Evolutionary conservation across 2,329 filamentous ascomycete species (phyloP).

Genomic region (Cordyceps cicadae): DNA sequence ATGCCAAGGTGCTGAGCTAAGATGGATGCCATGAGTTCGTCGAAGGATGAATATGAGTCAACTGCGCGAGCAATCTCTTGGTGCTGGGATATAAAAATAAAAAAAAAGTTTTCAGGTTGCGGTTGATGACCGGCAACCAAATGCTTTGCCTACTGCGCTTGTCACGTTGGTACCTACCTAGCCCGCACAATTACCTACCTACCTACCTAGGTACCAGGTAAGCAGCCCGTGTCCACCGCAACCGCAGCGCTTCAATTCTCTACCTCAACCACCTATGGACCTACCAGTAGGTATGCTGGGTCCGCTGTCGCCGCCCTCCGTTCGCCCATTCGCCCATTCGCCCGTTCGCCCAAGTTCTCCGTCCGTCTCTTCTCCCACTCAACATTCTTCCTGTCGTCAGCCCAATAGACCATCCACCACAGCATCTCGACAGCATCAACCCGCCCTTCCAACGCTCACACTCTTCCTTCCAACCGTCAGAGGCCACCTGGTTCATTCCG

Average conservation of each 20-base stretch:
- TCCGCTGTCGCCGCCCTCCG: background rate
- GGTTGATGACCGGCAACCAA: no score
- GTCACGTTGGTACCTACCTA: no score
- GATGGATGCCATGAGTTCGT: background rate
- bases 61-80: no score
- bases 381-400: background rate
- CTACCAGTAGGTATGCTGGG: background rate
- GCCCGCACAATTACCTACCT: no score
- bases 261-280: no score
- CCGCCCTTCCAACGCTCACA: background rate
- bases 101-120: no score
- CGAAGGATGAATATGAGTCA: no score
- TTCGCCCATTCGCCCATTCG: background rate
- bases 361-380: constrained; percentile 1
- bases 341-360: background rate
- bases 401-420: background rate
- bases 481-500: background rate
- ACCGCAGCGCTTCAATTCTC: background rate
- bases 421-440: background rate
- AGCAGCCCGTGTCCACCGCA: no score
- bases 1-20: no score
- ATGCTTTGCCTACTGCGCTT: no score
- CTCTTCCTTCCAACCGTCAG: background rate
- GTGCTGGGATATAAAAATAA: no score
- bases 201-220: no score